Evolutionary conservation across 1,284 basidiomycete species (phyloP).

Genomic region (Agroathelia rolfsii): DNA sequence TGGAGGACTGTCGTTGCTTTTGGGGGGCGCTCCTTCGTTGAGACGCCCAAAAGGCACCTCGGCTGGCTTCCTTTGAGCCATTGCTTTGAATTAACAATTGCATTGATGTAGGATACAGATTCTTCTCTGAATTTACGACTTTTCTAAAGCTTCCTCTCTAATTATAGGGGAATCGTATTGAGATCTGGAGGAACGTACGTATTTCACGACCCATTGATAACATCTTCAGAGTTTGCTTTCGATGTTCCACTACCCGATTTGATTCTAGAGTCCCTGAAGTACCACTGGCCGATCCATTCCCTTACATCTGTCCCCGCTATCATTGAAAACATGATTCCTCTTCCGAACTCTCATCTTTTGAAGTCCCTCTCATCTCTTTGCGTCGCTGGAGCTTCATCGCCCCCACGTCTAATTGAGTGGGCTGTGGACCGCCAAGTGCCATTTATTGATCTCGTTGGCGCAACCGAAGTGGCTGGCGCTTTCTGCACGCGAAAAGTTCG

Average conservation of each 20-base stretch:
- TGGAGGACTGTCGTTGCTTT: too few species aligned
- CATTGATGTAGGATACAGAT: too few species aligned
- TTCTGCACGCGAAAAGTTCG: conserved; percentile 5
- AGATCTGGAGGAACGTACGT: conserved; percentile 10
- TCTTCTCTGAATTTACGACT: conserved; percentile 8
- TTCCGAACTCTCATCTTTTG: conserved; percentile 3
- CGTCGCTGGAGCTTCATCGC: conserved; percentile 9
- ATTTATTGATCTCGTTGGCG: conserved; percentile 10
- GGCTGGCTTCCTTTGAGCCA: conserved; percentile 14
- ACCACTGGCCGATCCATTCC: conserved; percentile 10
- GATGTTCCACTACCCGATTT: conserved; percentile 7
- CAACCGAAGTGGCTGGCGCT: conserved; percentile 12
- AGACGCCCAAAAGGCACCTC: conserved; percentile 10
- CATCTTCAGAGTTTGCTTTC: conserved; percentile 8
- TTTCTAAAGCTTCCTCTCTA: neutral
- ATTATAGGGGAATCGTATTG: conserved; percentile 9
- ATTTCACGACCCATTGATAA: conserved; percentile 10
- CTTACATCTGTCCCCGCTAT: conserved; percentile 9
- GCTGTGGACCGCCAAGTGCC: conserved; percentile 3
- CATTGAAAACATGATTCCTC: conserved; percentile 3
- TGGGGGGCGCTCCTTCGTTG: conserved; percentile 5
- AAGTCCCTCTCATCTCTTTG: conserved; percentile 7
- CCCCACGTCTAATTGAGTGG: conserved; percentile 8
- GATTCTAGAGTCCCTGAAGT: conserved; percentile 8
- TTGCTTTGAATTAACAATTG: conserved; percentile 11